Evolutionary conservation across 2,329 filamentous ascomycete genomes (phyloP).

Genomic region (Pseudogymnoascus verrucosus): DNA sequence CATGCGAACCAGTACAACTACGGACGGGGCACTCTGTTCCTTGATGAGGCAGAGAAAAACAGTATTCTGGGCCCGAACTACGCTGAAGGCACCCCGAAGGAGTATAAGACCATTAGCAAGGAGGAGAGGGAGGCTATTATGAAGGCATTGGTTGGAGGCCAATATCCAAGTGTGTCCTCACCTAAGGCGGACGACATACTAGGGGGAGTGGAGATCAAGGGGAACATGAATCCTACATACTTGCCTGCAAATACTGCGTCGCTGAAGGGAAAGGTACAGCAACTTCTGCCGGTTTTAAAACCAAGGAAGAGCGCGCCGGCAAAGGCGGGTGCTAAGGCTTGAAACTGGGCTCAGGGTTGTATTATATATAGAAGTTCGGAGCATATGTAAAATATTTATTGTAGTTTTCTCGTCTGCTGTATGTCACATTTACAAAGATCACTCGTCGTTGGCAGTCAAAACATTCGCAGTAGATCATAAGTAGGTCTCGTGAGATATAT

Average conservation of each 20-base stretch:
- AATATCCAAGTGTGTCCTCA: conserved; percentile 20
- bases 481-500: background rate
- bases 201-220: conserved; percentile 18
- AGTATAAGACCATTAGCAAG: background rate
- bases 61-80: background rate
- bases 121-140: conserved; percentile 6
- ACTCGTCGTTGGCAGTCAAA: background rate
- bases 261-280: conserved; percentile 23
- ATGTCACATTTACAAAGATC: background rate
- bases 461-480: background rate
- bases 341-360: background rate
- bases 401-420: background rate
- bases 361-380: conserved; percentile 9
- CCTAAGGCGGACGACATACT: conserved; percentile 17
- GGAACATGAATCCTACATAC: conserved; percentile 27
- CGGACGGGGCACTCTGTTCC: conserved; percentile 7
- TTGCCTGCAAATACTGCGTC: conserved; percentile 21
- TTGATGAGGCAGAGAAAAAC: conserved; percentile 9
- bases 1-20: conserved; percentile 1
- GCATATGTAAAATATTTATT: conserved; percentile 4
- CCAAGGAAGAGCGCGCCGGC: background rate
- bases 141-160: conserved; percentile 23
- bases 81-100: background rate
- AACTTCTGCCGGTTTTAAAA: conserved; percentile 19
- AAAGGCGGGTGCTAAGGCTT: background rate